Evolutionary conservation across 2,329 filamentous ascomycete species (phyloP), one percentile per base, ranked within the genome.

Genomic region (Paecilomyces sp.): DNA sequence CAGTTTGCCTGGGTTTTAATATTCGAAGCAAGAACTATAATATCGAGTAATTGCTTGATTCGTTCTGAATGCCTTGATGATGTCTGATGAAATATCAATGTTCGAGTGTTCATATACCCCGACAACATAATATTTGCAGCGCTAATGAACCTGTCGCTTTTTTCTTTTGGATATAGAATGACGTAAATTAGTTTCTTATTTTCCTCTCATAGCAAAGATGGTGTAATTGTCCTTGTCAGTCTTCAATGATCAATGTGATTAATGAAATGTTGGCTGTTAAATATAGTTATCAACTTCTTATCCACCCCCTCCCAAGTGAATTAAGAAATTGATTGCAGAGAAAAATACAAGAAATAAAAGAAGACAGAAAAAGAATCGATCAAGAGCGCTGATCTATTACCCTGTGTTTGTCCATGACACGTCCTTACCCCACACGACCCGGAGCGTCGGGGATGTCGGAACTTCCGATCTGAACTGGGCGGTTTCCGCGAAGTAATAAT

Each of bases 391-490:
- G 15, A 47, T 47, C 41, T 47, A 47, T 11, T 33, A 33, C 8
- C 11, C 11, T 8, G 31, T 33, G 5, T 33, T 8, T 47, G 41
- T 18, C 6, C 41, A 3, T 18, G 41, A 18, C 36, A 47, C 41
- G 41, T 47, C 41, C 15, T 18, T 47, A 47, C 41, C 5, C 41
- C 41, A 47, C 41, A 8, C 41, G 9, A 9, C 41, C 15, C 51
- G 51, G 51, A 53, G 56, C 13, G 12, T 67, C 65, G 65, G 65
- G 57, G 51, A 61, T 57, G 56, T 59, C 62, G 65, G 59, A 53
- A 53, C 51, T 53, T 30, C 51, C 24, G 51, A 53, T n/a, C 15
- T 47, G 41, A n/a, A 47, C 7, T 22, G 15, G n/a, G n/a, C 8
- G 9, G 8, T 18, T 7, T 8, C n/a, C 41, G 41, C 18, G 1